Evolutionary conservation across 768 basidiomycete species (phyloP).

Genomic region (Amanita pseudoporphyria): DNA sequence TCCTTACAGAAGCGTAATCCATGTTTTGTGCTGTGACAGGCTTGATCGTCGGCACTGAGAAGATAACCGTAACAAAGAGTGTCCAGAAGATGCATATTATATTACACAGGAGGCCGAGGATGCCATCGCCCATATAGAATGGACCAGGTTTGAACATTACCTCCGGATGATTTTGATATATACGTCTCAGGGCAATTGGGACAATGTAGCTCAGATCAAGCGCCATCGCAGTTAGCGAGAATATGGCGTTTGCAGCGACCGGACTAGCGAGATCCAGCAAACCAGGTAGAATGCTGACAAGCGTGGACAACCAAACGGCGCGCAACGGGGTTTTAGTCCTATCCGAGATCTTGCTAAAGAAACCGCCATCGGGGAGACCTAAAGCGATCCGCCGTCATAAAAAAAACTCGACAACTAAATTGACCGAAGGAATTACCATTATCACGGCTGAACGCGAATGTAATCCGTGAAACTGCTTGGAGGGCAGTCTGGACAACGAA

Average conservation of each 20-base stretch:
- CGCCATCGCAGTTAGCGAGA: slow-evolving; percentile 72
- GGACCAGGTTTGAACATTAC: slow-evolving; percentile 81
- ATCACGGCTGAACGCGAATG: slow-evolving; percentile 82
- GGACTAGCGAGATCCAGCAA: slow-evolving; percentile 71
- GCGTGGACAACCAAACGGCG: slow-evolving; percentile 65
- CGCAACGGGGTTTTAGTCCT: slow-evolving; percentile 67
- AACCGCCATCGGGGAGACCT: slow-evolving; percentile 70
- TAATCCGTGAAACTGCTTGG: slow-evolving; percentile 73
- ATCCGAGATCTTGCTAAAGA: slow-evolving; percentile 59
- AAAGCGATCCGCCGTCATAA: slow-evolving; percentile 8
- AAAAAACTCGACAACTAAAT: background rate
- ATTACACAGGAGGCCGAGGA: slow-evolving; percentile 54
- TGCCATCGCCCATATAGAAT: slow-evolving; percentile 72
- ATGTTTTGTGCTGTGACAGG: slow-evolving; percentile 68
- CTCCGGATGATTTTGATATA: slow-evolving; percentile 66
- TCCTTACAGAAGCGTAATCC: slow-evolving; percentile 70
- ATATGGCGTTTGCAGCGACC: slow-evolving; percentile 71
- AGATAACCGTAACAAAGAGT: slow-evolving; percentile 58
- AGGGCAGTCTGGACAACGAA: slow-evolving; percentile 76
- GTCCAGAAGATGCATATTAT: slow-evolving; percentile 61
- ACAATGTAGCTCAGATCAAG: slow-evolving; percentile 76
- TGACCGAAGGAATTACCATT: slow-evolving; percentile 30
- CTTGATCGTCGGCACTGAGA: slow-evolving; percentile 57
- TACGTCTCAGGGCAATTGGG: slow-evolving; percentile 66
- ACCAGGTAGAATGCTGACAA: slow-evolving; percentile 59